Evolutionary conservation across 1,139 yeast species (phyloP), one percentile per base, ranked within the genome.

Genomic region (Blastobotrys capitulatus): DNA sequence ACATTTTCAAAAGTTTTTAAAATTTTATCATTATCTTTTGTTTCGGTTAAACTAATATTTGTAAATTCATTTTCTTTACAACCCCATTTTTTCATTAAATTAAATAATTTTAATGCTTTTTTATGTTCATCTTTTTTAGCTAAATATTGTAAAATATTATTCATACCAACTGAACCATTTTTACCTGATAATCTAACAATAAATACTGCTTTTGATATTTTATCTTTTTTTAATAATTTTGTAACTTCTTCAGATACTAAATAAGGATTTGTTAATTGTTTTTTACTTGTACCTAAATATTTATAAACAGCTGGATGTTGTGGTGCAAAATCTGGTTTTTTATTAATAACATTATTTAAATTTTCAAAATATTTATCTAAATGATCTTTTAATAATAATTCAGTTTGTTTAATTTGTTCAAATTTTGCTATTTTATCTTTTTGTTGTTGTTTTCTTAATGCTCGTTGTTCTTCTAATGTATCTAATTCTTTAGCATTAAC

Each of bases 141-240:
- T n/a, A 57, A 41, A 41, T 53, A 49, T 44, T 53, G 45, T 38
- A 57, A 40, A 18, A 56, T 51, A 39, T 53, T 43, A 38, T 57
- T 57, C 60, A 57, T 57, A 7, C 57, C 60, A 13, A 56, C 60
- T 5, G 57, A 47, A 4, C 60, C 60, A 12, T 52, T 50, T 10
- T 49, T 26, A 6, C 57, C 57, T 6, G 60, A 58, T 3, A 57
- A 50, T 36, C 57, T 50, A n/a, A 54, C 54, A 10, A 57, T 32
- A 38, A 44, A 53, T 6, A 52, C 50, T 2, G 60, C 59, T 36
- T 50, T 42, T 3, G 53, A 48, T 27, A 57, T 40, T 35, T 57
- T 52, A 16, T 52, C 53, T 36, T 44, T 50, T 27, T 53, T 50
- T 22, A 57, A 43, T 15, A 52, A 46, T 44, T 50, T 48, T 35